Evolutionary conservation across 257 asterid species (phyloP).

Genomic region (Pogostemon cablin): DNA sequence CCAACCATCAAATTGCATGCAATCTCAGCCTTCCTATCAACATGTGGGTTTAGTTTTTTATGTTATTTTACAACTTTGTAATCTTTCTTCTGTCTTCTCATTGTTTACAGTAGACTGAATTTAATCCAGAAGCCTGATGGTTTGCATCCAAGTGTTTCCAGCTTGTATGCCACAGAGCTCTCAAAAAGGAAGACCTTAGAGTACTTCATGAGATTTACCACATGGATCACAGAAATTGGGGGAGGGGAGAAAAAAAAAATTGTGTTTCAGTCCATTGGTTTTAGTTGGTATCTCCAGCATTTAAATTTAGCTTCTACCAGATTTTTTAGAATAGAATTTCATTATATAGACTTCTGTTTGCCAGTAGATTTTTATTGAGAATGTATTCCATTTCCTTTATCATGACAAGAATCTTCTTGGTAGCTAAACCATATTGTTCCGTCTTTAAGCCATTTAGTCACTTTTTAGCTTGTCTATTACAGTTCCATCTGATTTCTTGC

Average conservation of each 20-base stretch:
- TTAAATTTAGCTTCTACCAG: not conserved
- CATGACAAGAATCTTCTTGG: not conserved
- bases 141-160: not conserved
- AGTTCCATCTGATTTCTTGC: not conserved
- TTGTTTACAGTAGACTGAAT: not conserved
- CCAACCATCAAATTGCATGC: not conserved
- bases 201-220: not conserved
- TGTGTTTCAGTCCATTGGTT: not conserved
- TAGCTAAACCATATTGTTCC: constrained; percentile 17
- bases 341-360: not conserved
- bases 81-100: not conserved
- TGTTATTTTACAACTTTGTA: not conserved
- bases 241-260: not conserved
- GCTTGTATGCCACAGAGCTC: not conserved
- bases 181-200: not conserved
- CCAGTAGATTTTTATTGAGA: not conserved
- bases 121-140: not conserved
- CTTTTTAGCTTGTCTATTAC: not conserved
- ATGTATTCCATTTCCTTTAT: not conserved
- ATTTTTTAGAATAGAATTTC: not conserved
- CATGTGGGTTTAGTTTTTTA: not conserved
- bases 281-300: not conserved
- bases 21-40: not conserved
- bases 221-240: not conserved
- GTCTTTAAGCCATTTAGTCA: not conserved